Evolutionary conservation across 169 alveolate genomes (phyloP).

Genomic region (Plasmodium gallinaceum): DNA sequence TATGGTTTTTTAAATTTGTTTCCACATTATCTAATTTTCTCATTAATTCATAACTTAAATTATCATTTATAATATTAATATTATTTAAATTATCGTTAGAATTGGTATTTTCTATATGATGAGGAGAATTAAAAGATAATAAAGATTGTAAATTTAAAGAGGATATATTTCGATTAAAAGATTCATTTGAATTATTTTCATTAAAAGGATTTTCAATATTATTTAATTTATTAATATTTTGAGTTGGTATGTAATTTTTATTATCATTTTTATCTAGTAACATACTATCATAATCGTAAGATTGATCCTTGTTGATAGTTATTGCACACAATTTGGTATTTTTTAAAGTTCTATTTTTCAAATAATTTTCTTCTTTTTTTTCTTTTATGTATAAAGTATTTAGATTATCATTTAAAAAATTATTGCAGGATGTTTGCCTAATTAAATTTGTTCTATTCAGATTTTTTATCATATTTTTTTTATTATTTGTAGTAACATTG

Average conservation of each 20-base stretch:
- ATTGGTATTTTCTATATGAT: not conserved
- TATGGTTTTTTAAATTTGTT: constrained; percentile 1
- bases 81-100: not conserved
- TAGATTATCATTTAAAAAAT: not conserved
- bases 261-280: not conserved
- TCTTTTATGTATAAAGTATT: not conserved
- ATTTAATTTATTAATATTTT: not conserved
- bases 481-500: not conserved
- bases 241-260: not conserved
- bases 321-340: constrained; percentile 28
- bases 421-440: constrained; percentile 4
- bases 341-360: not conserved
- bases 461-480: not conserved
- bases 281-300: constrained; percentile 1
- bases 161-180: not conserved
- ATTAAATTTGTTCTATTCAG: constrained; percentile 31
- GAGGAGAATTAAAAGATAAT: constrained; percentile 16
- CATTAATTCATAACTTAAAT: not conserved
- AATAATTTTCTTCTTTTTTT: constrained; percentile 13
- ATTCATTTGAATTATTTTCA: not conserved
- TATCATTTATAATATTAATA: not conserved
- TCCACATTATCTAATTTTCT: not conserved
- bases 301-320: not conserved
- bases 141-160: constrained; percentile 14
- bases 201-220: not conserved